Base-by-base conservation (phyloP, 441 rosid species). In the Populus trichocarpa region DNA sequence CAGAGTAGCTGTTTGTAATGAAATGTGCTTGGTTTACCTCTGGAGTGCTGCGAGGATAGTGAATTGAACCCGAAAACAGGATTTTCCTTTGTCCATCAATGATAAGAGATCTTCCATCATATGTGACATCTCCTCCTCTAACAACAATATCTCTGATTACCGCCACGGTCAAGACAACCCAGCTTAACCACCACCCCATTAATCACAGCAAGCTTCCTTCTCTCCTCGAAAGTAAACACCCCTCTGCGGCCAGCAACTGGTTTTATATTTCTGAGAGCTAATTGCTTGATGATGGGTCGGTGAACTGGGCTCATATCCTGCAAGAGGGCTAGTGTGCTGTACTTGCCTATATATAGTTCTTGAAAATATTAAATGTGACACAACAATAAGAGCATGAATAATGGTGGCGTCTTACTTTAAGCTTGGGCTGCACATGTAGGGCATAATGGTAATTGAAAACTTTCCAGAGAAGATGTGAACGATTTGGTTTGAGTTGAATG, bases 41-140 rank as follows among this genome's bases (percentile, higher is more conserved):
- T 68, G 97, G 93, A 75, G 98, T 93, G 90, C 95, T 91, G 66
- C 97, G 92, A 75, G 97, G 93, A 84, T 93, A 91, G 50, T 91
- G 97, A 79, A 93, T 89, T 18, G 97, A 91, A 78, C 93, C 98
- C 3, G 98, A 93, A 81, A 93, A 89, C 70, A 93, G 89, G 33
- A 92, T 78, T 73, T 83, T 88, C 75, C 93, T 85, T 71, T 90
- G 86, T 30, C 95, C 96, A 42, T 88, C 88, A 69, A 93, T 86
- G 33, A 93, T 83, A 80, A 93, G 88, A 67, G 95, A 88, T 81
- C 97, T 88, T 77, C 95, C 90, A 46, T 91, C 96, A 38, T 91
- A 93, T 25, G 88, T 88, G n/a, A 91, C 93, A 57, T 86, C 67
- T 42, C 83, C 85, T 78, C 85, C 92, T 50, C 79, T 72, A 32